Conservation (phyloP, 257 asterid species). For the Parsonsia alboflavescens region DNA sequence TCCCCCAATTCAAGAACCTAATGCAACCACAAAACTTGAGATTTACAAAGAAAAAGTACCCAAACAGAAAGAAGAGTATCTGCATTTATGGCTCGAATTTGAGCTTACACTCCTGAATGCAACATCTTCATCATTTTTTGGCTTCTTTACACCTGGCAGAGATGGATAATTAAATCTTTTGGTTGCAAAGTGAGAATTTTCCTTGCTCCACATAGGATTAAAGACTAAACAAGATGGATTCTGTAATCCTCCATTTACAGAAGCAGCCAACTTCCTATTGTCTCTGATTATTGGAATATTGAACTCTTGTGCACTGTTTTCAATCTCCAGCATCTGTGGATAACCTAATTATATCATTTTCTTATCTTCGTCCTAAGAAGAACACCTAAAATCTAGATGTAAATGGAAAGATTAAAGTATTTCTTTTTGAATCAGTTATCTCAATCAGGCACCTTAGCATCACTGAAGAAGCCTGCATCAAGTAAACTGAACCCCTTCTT, state of each 20-base stretch:
- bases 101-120: conserved; percentile 82
- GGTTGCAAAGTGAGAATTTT: conserved; percentile 19
- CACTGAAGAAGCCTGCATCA: conserved; percentile 69
- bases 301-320: conserved; percentile 62
- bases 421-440: background rate
- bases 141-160: conserved; percentile 47
- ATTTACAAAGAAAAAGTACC: background rate
- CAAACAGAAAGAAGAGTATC: background rate
- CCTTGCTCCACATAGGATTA: conserved; percentile 48
- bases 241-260: conserved; percentile 69
- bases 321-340: conserved; percentile 65
- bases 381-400: background rate
- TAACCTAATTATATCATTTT: background rate
- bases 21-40: conserved; percentile 11
- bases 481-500: conserved; percentile 42
- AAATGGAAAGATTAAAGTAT: background rate
- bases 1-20: conserved; percentile 88
- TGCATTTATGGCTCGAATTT: background rate
- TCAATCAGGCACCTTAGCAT: conserved; percentile 45
- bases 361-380: background rate
- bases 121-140: conserved; percentile 62
- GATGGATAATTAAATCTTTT: conserved; percentile 46
- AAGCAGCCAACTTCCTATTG: conserved; percentile 64
- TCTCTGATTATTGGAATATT: conserved; percentile 62
- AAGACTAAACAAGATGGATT: conserved; percentile 73